Percentiles rank a stretch among this genome's conserved stretches.
phyloP scores from a whole-genome alignment of 176 grass and related monocot genomes.

The Phoenix roebelenii region DNA sequence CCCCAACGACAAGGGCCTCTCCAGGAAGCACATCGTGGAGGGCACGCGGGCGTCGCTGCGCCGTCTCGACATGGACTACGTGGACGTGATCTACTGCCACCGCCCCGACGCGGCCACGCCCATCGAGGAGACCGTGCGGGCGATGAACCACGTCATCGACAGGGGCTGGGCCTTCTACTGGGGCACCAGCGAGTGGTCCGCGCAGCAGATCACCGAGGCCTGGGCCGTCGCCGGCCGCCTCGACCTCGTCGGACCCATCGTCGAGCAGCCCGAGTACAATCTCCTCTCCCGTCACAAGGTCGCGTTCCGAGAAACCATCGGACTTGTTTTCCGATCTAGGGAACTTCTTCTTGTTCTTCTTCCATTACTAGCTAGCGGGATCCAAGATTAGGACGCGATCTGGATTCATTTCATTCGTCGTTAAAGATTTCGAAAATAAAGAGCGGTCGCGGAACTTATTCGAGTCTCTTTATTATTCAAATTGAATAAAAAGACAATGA shows the following conservation, averaged over 20 bases:
- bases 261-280: slow-evolving; percentile 97
- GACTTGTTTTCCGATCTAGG: too few species aligned
- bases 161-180: slow-evolving; percentile 91
- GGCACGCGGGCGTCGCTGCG: slow-evolving; percentile 56
- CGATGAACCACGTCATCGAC: slow-evolving; percentile 95
- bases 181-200: slow-evolving; percentile 89
- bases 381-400: too few species aligned
- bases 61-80: slow-evolving; percentile 86
- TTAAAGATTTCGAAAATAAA: too few species aligned
- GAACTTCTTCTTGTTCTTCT: too few species aligned
- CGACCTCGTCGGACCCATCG: slow-evolving; percentile 83
- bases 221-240: slow-evolving; percentile 65
- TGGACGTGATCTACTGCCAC: slow-evolving; percentile 79
- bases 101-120: slow-evolving; percentile 74
- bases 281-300: slow-evolving; percentile 96
- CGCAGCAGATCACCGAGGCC: slow-evolving; percentile 89
- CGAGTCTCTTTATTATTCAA: too few species aligned
- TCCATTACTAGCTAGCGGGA: too few species aligned
- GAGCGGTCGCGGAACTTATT: too few species aligned
- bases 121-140: slow-evolving; percentile 82
- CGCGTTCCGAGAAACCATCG: too few species aligned
- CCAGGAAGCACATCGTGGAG: slow-evolving; percentile 88
- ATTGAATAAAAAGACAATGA: too few species aligned
- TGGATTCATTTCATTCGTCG: too few species aligned
- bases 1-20: slow-evolving; percentile 97